Evolutionary conservation across 1,284 basidiomycete species (phyloP), one percentile per base, ranked within the genome.

Genomic region (Fistulinella staudtii): DNA sequence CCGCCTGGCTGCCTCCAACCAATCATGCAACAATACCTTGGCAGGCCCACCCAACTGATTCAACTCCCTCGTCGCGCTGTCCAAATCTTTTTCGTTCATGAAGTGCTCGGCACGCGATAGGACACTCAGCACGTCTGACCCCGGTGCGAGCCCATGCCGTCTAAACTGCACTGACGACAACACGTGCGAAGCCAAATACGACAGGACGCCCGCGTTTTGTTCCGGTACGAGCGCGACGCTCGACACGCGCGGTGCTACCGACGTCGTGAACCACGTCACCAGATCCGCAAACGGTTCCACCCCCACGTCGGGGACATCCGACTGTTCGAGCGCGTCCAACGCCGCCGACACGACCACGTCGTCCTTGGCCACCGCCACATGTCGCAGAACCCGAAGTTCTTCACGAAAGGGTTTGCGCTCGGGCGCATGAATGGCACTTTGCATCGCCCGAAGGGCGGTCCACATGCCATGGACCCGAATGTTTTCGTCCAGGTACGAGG

Each of bases 181-280:
- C 13, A 84, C 68, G 40, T 83, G 76, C 18, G 87, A 92, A 3
- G 89, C 85, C n/a, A 96, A 68, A 66, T 93, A 91, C 7, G 90
- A 85, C 14, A 96, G 70, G 24, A 98, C 76, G 35, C 93, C 93
- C 2, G 93, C 92, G 54, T 91, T 78, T 63, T 84, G 75, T 54
- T 91, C 86, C 3, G 95, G 96, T 1, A 98, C 91, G 41, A 99
- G 77, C 13, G 94, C 89, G 10, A 96, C 93, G 47, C 80, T 81
- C 43, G 87, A 82, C 36, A 98, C 84, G 44, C 85, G 82, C 11
- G 93, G 93, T 2, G 82, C 82, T 30, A 99, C 89, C 36, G 83
- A 82, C 39, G 81, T 79, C 44, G 80, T 75, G 73, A 97, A 98
- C 92, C 94, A 97, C 33, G 83, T 80, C 13, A 90, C 76, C 44